Percentiles rank a stretch among this genome's conserved stretches.
Evolutionary conservation across 2,329 filamentous ascomycete species (phyloP).

Genomic region (Cytospora piceae): DNA sequence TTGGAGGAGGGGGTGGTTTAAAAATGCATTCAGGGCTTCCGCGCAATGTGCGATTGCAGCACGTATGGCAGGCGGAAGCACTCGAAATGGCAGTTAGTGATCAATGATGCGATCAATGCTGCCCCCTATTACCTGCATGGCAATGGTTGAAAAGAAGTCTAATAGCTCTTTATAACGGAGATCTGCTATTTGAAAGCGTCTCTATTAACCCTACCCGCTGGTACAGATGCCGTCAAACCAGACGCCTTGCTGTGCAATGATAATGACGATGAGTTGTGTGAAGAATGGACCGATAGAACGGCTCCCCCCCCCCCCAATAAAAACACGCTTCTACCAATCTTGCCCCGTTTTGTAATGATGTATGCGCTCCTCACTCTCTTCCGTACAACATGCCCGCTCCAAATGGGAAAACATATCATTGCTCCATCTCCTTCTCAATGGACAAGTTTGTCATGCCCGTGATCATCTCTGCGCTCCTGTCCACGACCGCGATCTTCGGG

Average conservation of each 20-base stretch:
- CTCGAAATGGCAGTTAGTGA: neutral
- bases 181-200: slow-evolving; percentile 17
- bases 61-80: neutral
- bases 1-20: neutral
- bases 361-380: slow-evolving; percentile 19
- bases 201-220: slow-evolving; percentile 30
- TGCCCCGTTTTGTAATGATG: neutral
- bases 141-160: neutral
- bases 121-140: neutral
- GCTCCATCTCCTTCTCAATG: slow-evolving; percentile 46
- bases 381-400: neutral
- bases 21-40: neutral
- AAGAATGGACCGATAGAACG: neutral
- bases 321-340: neutral
- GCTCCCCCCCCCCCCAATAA: no score
- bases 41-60: neutral
- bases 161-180: neutral
- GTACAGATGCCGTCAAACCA: slow-evolving; percentile 31
- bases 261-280: slow-evolving; percentile 10
- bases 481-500: slow-evolving; percentile 42
- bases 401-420: slow-evolving; percentile 26
- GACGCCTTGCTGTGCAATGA: slow-evolving; percentile 25
- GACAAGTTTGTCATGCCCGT: slow-evolving; percentile 61
- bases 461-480: slow-evolving; percentile 60
- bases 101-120: neutral